These are phyloP conservation scores for Phaffia rhodozyma DNA, from an alignment of 1,284 basidiomycete genomes.

Conservation along the genomic window DNA sequence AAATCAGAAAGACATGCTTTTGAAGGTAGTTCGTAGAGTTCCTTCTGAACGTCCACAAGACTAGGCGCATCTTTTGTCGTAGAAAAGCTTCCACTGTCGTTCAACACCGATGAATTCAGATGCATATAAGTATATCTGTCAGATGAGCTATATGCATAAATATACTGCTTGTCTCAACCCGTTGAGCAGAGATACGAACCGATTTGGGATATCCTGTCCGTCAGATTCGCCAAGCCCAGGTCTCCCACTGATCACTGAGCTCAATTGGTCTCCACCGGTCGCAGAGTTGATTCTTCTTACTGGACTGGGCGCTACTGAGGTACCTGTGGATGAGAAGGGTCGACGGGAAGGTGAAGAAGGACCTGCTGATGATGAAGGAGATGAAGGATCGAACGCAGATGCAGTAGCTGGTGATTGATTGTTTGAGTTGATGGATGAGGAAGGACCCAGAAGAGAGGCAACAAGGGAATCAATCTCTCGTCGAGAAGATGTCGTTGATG, in stretches of 20 bases:
- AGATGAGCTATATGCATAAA: too few species aligned
- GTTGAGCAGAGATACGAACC: too few species aligned
- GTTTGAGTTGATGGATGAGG: neutral
- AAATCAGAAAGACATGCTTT: constrained; percentile 43
- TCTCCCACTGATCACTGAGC: too few species aligned
- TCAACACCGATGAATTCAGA: too few species aligned
- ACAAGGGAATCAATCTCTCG: constrained; percentile 15
- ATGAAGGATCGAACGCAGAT: neutral
- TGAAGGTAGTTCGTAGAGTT: constrained; percentile 77
- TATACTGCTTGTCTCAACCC: too few species aligned
- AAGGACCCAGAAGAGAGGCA: constrained; percentile 15
- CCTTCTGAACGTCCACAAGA: constrained; percentile 71
- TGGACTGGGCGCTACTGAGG: constrained; percentile 15
- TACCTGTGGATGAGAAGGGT: constrained; percentile 4
- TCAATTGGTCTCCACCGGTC: too few species aligned
- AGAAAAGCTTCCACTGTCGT: too few species aligned
- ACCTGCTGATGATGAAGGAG: neutral
- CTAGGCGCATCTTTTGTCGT: constrained; percentile 39
- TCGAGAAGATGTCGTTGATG: constrained; percentile 1
- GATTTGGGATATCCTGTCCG: too few species aligned
- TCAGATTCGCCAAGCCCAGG: too few species aligned
- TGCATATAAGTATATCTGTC: too few species aligned
- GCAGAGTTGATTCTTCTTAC: too few species aligned
- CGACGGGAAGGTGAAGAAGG: constrained; percentile 4
- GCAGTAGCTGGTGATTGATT: neutral